A percentile compares a stretch with the other conserved stretches of the same genome.
Conservation (phyloP, 2,329 filamentous ascomycete genomes). For the Chalara sp. region DNA sequence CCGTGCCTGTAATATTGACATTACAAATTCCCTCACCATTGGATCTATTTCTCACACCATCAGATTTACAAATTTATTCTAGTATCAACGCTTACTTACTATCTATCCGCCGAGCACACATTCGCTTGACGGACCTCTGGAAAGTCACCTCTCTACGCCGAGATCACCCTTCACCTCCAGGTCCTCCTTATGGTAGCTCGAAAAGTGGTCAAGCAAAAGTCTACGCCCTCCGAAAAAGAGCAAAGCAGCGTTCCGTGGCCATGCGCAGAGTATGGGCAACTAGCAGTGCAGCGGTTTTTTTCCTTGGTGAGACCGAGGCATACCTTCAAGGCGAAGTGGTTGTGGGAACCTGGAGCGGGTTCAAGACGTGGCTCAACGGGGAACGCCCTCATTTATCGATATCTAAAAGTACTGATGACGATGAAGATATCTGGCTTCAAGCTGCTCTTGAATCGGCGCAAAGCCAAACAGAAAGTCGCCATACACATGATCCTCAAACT, state of each 20-base stretch:
- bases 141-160: constrained; percentile 72
- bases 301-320: constrained; percentile 77
- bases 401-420: constrained; percentile 16
- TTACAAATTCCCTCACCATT: constrained; percentile 72
- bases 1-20: constrained; percentile 63
- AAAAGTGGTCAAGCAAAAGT: constrained; percentile 54
- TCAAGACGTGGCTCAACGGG: constrained; percentile 64
- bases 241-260: constrained; percentile 53
- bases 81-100: constrained; percentile 83
- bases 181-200: constrained; percentile 55
- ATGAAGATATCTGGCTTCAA: constrained; percentile 38
- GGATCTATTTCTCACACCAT: constrained; percentile 75
- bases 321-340: constrained; percentile 91
- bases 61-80: constrained; percentile 75
- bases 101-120: constrained; percentile 76
- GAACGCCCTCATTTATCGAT: constrained; percentile 12
- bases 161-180: constrained; percentile 66
- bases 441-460: constrained; percentile 11
- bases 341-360: constrained; percentile 71
- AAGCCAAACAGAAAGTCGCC: constrained; percentile 14
- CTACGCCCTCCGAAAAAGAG: constrained; percentile 54
- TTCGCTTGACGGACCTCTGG: constrained; percentile 81
- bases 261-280: constrained; percentile 89
- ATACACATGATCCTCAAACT: constrained; percentile 71
- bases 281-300: constrained; percentile 78